Evolutionary conservation across 2,329 filamentous ascomycete genomes (phyloP).

Genomic region (Microcyclospora tardicrescens): DNA sequence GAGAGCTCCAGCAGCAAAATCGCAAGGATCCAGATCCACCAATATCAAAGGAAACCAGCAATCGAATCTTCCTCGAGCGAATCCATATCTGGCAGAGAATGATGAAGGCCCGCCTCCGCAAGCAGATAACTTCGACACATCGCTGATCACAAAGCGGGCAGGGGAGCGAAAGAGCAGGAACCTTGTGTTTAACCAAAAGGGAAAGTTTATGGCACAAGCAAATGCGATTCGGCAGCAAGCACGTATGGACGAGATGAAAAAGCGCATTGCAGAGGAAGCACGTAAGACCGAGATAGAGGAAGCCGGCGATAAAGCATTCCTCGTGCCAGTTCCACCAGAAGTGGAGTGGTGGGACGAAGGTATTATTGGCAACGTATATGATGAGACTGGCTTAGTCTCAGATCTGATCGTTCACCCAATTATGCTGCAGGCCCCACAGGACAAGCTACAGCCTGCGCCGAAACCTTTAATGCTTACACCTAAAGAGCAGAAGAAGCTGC

Average conservation of each 20-base stretch:
- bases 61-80: slow-evolving; percentile 30
- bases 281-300: slow-evolving; percentile 90
- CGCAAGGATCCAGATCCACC: slow-evolving; percentile 38
- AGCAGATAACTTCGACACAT: slow-evolving; percentile 31
- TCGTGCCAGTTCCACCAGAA: slow-evolving; percentile 70
- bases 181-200: slow-evolving; percentile 84
- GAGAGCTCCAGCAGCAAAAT: slow-evolving; percentile 28
- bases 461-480: slow-evolving; percentile 89
- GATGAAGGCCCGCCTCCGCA: slow-evolving; percentile 43
- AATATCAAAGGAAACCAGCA: slow-evolving; percentile 43
- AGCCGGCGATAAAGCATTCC: slow-evolving; percentile 79
- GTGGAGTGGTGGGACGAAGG: slow-evolving; percentile 98
- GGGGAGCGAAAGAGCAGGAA: slow-evolving; percentile 59
- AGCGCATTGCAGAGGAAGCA: slow-evolving; percentile 73
- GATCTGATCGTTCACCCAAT: slow-evolving; percentile 88
- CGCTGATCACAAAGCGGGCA: slow-evolving; percentile 53
- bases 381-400: slow-evolving; percentile 77
- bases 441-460: slow-evolving; percentile 61
- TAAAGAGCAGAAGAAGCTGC: slow-evolving; percentile 82
- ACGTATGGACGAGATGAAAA: slow-evolving; percentile 87
- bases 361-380: slow-evolving; percentile 55
- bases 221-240: slow-evolving; percentile 79
- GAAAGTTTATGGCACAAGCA: slow-evolving; percentile 92
- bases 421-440: slow-evolving; percentile 78
- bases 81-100: slow-evolving; percentile 27